Base-by-base conservation (phyloP, 306 rosid genomes). In the Quercus alba region DNA sequence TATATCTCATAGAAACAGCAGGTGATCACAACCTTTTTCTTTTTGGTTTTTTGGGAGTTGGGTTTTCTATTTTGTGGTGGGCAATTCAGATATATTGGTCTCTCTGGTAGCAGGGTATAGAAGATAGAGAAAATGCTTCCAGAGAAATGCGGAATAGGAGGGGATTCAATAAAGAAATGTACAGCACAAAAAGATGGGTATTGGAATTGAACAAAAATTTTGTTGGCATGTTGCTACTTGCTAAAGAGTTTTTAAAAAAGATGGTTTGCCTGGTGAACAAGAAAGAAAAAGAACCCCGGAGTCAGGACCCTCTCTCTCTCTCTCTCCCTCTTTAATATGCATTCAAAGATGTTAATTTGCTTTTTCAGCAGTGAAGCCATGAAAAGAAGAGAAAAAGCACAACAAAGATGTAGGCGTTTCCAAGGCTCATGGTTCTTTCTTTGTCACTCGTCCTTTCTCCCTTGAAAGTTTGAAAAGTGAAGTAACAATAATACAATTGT, bases 371-470 rank as follows among this genome's bases (percentile, higher is more conserved):
- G 56, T 72, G 49, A 68, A 63, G 82, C 80, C 87, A 82, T 83
- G 14, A 87, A 85, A 87, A 85, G 89, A 83, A 87, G 87, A 80
- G 83, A 83, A 82, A 49, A 87, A 75, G 84, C 74, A 51, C 44
- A 55, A 35, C 80, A 80, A 81, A 80, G 85, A 75, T 70, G 38
- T 78, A 80, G 70, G 70, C 66, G 86, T 82, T 80, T 80, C 85
- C 84, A 80, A 71, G 87, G 75, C 69, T 82, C 73, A 67, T 85
- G 83, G 83, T 76, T 78, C 87, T 85, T 82, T 85, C 91, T 77
- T 75, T 85, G 81, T 82, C 88, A 76, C 76, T 80, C 80, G 20
- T 66, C 57, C 69, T 75, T 58, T 75, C 0, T 33, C 21, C 52
- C 6, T 67, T 67, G 26, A 19, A 54, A 77, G 70, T 77, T 82